Conservation (phyloP, 2,329 filamentous ascomycete genomes). For the Elsinoe arachidis region DNA sequence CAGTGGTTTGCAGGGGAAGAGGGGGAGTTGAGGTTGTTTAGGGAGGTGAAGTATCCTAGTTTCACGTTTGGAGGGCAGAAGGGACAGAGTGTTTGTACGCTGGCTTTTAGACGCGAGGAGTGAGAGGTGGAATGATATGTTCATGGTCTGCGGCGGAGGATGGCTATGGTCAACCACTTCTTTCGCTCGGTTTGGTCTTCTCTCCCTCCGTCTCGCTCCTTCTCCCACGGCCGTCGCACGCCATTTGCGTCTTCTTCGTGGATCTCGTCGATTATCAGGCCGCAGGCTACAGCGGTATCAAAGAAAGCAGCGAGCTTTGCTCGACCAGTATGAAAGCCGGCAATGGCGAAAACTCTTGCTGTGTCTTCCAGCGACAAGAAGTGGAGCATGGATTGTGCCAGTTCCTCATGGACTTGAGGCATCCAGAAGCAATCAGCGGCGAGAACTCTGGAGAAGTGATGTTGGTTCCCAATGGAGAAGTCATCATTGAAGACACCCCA, state of each 20-base stretch:
- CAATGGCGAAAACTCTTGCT: conserved; percentile 56
- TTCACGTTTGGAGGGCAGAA: conserved; percentile 86
- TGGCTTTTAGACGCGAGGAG: conserved; percentile 56
- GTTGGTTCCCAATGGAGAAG: conserved; percentile 32
- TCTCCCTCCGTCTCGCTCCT: conserved; percentile 45
- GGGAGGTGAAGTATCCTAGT: conserved; percentile 67
- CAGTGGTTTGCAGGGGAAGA: conserved; percentile 59
- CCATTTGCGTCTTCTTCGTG: conserved; percentile 63
- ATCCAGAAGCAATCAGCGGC: conserved; percentile 70
- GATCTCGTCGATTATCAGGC: conserved; percentile 55
- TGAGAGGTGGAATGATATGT: neutral
- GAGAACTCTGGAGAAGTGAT: conserved; percentile 53
- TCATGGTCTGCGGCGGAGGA: conserved; percentile 20
- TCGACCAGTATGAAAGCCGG: conserved; percentile 64
- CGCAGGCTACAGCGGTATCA: conserved; percentile 42
- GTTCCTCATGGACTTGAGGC: conserved; percentile 60
- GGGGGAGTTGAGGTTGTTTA: conserved; percentile 51
- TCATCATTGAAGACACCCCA: conserved; percentile 50
- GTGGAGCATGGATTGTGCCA: conserved; percentile 53
- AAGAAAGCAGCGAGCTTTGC: conserved; percentile 60
- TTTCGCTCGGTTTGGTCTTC: conserved; percentile 58
- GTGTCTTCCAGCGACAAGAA: conserved; percentile 44
- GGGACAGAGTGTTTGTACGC: conserved; percentile 78
- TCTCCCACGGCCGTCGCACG: conserved; percentile 50
- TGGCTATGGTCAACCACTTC: conserved; percentile 59